Base-by-base conservation (phyloP, 2,329 filamentous ascomycete species). In the Venturia aucupariae region DNA sequence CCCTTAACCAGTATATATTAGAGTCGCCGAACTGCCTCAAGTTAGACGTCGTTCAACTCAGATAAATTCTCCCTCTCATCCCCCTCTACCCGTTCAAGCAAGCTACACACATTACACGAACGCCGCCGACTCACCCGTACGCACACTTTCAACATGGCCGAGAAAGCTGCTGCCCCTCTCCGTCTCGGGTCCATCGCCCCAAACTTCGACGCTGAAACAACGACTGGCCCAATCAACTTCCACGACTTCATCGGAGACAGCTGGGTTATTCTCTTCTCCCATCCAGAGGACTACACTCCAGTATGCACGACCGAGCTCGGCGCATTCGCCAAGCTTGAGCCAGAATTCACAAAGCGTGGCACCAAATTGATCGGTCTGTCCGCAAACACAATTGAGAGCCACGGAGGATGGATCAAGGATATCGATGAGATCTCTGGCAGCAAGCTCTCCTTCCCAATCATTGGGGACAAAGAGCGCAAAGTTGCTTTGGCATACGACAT, bases 181-280 rank as follows among this genome's bases (percentile, higher is more conserved):
- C 85, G 86, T 72, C 82, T 88, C 71, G 86, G 86, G 74, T 86
- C 80, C 75, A 80, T 78, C 72, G 86, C 86, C 71, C 86, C 86
- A 70, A 84, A 89, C 80, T 89, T 89, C 80, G 76, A 86, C 70
- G 85, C 86, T 67, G 82, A 87, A 71, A 88, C 86, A 70, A 89
- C 86, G 68, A 74, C 80, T 67, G 86, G 86, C 65, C 80, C 80
- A 64, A 87, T 89, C 73, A 81, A 88, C 76, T 89, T 89, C 81
- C 86, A 89, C 78, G 79, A 88, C 70, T 89, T 84, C 80, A 87
- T 89, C 69, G 86, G 85, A 71, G 80, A 87, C 78, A 85, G 81
- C 70, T 89, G 86, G 86, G 84, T 86, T 66, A 80, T 89, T 67
- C 81, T 89, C 69, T 89, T 89, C 81, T 88, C 86, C 55, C 86